These are phyloP conservation scores for Codiaeum variegatum DNA, from an alignment of 441 rosid species.

Conservation along the genomic window DNA sequence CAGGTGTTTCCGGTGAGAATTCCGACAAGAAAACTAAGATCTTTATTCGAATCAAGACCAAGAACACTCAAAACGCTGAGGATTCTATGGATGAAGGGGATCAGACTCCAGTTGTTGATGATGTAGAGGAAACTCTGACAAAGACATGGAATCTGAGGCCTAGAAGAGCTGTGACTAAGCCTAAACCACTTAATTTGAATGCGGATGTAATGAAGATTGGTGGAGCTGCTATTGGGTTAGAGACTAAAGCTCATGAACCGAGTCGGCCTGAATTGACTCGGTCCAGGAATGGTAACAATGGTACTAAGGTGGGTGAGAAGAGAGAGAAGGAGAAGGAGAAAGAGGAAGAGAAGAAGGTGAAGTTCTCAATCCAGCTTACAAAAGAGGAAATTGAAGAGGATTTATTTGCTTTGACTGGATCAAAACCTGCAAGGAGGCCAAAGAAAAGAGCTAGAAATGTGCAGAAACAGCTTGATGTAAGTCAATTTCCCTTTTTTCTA, in stretches of 20 bases:
- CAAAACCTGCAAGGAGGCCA: constrained; percentile 33
- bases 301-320: constrained; percentile 26
- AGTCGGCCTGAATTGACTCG: constrained; percentile 27
- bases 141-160: constrained; percentile 71
- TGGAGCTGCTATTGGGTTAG: constrained; percentile 27
- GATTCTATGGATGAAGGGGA: constrained; percentile 29
- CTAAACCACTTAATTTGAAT: constrained; percentile 23
- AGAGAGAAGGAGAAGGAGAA: constrained; percentile 16
- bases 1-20: neutral
- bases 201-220: constrained; percentile 30
- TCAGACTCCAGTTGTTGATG: constrained; percentile 34
- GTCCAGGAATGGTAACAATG: constrained; percentile 28
- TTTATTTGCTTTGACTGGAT: constrained; percentile 29
- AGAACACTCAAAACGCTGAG: constrained; percentile 20
- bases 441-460: constrained; percentile 33
- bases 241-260: constrained; percentile 30
- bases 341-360: constrained; percentile 31
- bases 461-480: constrained; percentile 45
- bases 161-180: constrained; percentile 28
- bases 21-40: constrained; percentile 39
- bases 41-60: constrained; percentile 41
- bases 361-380: constrained; percentile 31
- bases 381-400: constrained; percentile 39
- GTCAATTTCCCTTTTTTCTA: constrained; percentile 4
- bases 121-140: constrained; percentile 37